Evolutionary conservation across 2,329 filamentous ascomycete species (phyloP).

Genomic region (Trichoderma afroharzianum): DNA sequence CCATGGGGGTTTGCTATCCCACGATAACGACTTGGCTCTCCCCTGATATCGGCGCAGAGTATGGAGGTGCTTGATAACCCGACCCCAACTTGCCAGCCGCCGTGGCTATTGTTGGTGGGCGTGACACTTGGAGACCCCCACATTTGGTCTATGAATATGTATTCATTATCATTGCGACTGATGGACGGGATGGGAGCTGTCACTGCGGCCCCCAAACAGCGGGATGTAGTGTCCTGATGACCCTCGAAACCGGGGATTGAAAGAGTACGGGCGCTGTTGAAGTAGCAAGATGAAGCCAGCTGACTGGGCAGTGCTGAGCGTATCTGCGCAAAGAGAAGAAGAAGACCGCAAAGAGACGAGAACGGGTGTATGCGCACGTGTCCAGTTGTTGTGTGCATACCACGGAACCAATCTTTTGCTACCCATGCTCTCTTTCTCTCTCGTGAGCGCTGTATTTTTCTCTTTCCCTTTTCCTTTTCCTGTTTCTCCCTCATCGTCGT

Average conservation of each 20-base stretch:
- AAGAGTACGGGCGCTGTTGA: conserved; percentile 1
- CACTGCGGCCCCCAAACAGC: conserved; percentile 13
- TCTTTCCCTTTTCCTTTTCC: too few relatives aligned
- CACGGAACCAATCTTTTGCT: neutral
- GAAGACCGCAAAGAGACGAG: neutral
- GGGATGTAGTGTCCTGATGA: conserved; percentile 14
- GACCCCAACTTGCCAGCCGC: neutral
- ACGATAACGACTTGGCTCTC: neutral
- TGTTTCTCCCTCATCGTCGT: neutral
- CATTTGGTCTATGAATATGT: neutral
- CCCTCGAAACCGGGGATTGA: neutral
- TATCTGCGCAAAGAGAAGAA: neutral
- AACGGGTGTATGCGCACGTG: neutral
- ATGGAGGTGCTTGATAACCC: neutral
- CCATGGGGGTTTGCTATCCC: neutral
- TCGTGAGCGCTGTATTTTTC: neutral
- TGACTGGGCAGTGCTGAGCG: conserved; percentile 3
- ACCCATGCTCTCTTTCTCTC: neutral
- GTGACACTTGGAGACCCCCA: conserved; percentile 5
- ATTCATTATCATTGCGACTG: neutral
- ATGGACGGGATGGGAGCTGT: neutral
- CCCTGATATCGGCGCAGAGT: neutral
- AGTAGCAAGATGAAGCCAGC: neutral
- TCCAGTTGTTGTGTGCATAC: neutral
- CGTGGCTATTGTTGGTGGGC: conserved; percentile 12